Percentiles rank a stretch among this genome's conserved stretches.
Evolutionary conservation across 176 grass and related monocot genomes (phyloP).

Genomic region (Phoenix dactylifera): DNA sequence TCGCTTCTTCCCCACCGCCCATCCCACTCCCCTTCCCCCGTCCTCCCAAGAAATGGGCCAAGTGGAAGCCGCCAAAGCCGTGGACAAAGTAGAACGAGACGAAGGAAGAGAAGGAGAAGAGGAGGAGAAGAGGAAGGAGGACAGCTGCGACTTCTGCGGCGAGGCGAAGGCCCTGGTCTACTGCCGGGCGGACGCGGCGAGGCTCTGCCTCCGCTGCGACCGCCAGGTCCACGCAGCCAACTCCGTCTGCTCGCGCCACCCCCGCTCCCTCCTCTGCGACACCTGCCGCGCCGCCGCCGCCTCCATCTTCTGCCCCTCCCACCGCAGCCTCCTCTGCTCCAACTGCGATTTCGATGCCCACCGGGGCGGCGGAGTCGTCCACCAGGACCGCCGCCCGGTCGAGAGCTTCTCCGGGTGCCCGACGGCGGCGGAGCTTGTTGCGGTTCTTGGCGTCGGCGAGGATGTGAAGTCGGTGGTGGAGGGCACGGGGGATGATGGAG

Average conservation of each 20-base stretch:
- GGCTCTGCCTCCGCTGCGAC: slow-evolving; percentile 74
- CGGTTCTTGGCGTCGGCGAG: slow-evolving; percentile 24
- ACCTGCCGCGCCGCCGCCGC: slow-evolving; percentile 32
- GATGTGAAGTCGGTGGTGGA: slow-evolving; percentile 24
- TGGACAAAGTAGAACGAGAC: neutral
- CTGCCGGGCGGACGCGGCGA: slow-evolving; percentile 63
- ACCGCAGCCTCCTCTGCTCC: slow-evolving; percentile 33
- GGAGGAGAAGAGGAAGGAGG: neutral
- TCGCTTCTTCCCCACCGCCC: too few species aligned
- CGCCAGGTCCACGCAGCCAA: slow-evolving; percentile 74
- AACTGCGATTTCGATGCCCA: slow-evolving; percentile 56
- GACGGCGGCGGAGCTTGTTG: slow-evolving; percentile 27
- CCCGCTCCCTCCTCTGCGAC: slow-evolving; percentile 61
- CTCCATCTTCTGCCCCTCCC: slow-evolving; percentile 15
- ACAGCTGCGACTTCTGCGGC: slow-evolving; percentile 55
- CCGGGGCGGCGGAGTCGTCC: neutral
- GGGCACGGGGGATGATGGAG: slow-evolving; percentile 1
- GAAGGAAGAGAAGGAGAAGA: neutral
- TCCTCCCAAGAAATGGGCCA: slow-evolving; percentile 10
- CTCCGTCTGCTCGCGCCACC: slow-evolving; percentile 58
- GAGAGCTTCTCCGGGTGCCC: slow-evolving; percentile 74
- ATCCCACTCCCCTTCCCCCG: neutral
- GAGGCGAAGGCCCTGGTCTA: slow-evolving; percentile 35
- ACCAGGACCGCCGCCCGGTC: slow-evolving; percentile 35
- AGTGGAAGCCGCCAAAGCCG: neutral